Conservation (phyloP, 1,139 yeast genomes). For the Debaryomyces sp. region DNA sequence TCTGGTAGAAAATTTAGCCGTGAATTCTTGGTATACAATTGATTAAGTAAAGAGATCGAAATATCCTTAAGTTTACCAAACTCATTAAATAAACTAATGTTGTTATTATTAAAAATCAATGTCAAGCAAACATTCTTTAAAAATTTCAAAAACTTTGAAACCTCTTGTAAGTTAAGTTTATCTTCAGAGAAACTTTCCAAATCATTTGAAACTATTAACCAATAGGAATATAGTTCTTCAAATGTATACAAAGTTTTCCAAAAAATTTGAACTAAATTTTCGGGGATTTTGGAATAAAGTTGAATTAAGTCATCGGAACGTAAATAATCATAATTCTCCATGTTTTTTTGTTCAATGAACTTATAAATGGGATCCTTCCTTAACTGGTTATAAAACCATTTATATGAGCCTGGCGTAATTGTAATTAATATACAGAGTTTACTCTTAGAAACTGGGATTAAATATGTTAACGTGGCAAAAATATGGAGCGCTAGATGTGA, state of each 20-base stretch:
- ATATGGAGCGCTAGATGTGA: constrained; percentile 20
- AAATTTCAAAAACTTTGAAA: constrained; percentile 48
- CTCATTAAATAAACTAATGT: constrained; percentile 15
- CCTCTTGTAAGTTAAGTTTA: constrained; percentile 48
- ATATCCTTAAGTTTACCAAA: constrained; percentile 33
- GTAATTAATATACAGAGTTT: constrained; percentile 41
- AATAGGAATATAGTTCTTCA: constrained; percentile 45
- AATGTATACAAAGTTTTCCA: constrained; percentile 40
- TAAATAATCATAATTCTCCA: constrained; percentile 24
- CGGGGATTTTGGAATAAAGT: constrained; percentile 12
- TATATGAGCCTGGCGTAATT: constrained; percentile 35
- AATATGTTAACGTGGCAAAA: constrained; percentile 30
- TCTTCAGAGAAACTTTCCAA: constrained; percentile 54
- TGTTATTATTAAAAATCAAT: constrained; percentile 47
- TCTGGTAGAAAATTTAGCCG: constrained; percentile 58
- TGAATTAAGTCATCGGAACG: constrained; percentile 15
- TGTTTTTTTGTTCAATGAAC: constrained; percentile 12
- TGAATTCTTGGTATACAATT: constrained; percentile 69
- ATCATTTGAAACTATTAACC: constrained; percentile 71
- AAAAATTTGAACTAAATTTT: constrained; percentile 19
- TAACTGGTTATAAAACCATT: constrained; percentile 30
- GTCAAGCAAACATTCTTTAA: constrained; percentile 59
- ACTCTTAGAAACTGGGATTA: constrained; percentile 33
- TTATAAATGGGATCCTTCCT: constrained; percentile 21
- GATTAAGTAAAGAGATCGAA: constrained; percentile 61